phyloP scores from a whole-genome alignment of 2,329 filamentous ascomycete species.

The Cladophialophora exuberans region DNA sequence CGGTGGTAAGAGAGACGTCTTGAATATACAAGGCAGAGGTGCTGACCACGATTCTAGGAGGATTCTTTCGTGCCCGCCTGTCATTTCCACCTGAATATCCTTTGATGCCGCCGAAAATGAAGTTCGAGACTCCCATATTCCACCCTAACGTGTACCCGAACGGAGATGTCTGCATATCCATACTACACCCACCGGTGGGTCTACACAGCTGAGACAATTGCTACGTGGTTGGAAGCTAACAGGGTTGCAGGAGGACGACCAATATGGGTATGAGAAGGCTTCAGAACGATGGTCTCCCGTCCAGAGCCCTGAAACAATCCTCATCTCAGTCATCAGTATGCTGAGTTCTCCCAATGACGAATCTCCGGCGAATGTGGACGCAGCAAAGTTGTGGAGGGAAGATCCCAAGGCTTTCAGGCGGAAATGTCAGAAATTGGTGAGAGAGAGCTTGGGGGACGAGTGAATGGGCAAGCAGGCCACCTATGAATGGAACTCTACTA shows the following conservation, averaged over 20 bases:
- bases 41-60: constrained; percentile 60
- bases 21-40: not conserved
- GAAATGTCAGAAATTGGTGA: constrained; percentile 75
- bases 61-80: constrained; percentile 85
- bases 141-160: constrained; percentile 82
- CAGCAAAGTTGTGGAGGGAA: constrained; percentile 83
- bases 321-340: constrained; percentile 89
- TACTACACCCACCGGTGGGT: constrained; percentile 76
- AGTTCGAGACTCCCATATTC: constrained; percentile 84
- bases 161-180: constrained; percentile 93
- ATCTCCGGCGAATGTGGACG: constrained; percentile 92
- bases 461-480: constrained; percentile 27
- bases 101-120: constrained; percentile 82
- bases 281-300: constrained; percentile 93
- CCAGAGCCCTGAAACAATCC: constrained; percentile 91
- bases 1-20: constrained; percentile 65
- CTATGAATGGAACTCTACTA: too few species aligned
- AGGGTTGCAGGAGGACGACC: constrained; percentile 69
- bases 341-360: constrained; percentile 93
- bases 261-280: constrained; percentile 89
- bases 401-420: constrained; percentile 78
- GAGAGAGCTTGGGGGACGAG: constrained; percentile 79
- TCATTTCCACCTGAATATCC: constrained; percentile 86
- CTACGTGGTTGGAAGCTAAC: not conserved
- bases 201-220: not conserved